Evolutionary conservation across 495 filamentous ascomycete species (phyloP), one percentile per base, ranked within the genome.

Genomic region (Penicillium turbatum): DNA sequence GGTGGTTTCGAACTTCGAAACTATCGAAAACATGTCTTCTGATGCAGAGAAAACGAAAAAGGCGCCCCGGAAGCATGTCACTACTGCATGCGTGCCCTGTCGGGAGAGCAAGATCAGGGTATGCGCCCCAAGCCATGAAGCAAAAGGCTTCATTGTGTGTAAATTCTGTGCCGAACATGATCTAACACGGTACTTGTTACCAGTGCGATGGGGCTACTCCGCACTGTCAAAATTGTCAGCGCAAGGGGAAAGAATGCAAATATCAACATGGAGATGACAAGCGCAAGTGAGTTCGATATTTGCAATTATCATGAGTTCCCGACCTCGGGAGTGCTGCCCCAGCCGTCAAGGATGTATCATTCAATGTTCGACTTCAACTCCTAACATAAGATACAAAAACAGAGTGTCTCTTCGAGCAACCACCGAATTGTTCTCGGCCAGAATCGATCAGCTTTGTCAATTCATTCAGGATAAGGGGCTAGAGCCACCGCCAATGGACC

Each of bases 21-120:
- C 9, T 9, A 71, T 12, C 13, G 32, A 29, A 37, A 53, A 6
- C n/a, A 71, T 69, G 65, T 64, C 66, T 51, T 54, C 68, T 19
- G 65, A 67, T 30, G 56, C 63, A 19, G 67, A 67, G 54, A 71
- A 66, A 62, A 52, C 59, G 34, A 75, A 73, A 49, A 67, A 64
- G 56, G 59, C 65, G 8, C 72, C 68, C 12, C 69, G 70, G 26
- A 77, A 70, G 42, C 75, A 78, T 61, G 69, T 78, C 45, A 78
- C 75, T 0, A 78, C 75, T 1, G 75, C 75, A 12, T 78, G 75
- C 54, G 73, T 75, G 16, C 72, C 74, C 16, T 78, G 75, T 60
- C 72, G 75, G 10, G 75, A 78, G 61, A 78, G 75, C 42, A 78
- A 78, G 38, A 75, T 78, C 35, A 69, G 72, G 53, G 75, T 77